A percentile compares a stretch with the other conserved stretches of the same genome.
These are phyloP conservation scores for Chaetomiaceae sp. DNA, from an alignment of 2,329 filamentous ascomycete species.

Conservation along the genomic window DNA sequence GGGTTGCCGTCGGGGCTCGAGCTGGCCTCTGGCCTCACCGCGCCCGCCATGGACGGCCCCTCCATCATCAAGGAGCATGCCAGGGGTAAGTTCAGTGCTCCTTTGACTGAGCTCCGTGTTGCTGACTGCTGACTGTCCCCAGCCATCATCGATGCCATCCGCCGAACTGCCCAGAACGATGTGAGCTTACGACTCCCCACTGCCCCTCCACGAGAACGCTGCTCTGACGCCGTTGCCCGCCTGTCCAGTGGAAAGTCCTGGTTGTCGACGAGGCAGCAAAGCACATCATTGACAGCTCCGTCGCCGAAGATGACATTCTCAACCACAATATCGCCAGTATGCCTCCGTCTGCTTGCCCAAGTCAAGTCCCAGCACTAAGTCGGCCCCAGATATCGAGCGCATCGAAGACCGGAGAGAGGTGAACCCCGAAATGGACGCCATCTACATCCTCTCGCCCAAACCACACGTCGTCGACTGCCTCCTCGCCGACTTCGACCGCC, in stretches of 20 bases:
- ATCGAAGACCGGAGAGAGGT: conserved; percentile 81
- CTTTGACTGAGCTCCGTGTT: neutral
- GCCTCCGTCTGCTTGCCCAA: conserved; percentile 18
- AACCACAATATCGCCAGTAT: conserved; percentile 93
- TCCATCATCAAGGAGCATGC: conserved; percentile 64
- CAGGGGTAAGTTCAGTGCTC: conserved; percentile 18
- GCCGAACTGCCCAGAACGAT: conserved; percentile 74
- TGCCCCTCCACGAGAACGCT: neutral
- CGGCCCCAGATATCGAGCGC: conserved; percentile 74
- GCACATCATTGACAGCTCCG: conserved; percentile 83
- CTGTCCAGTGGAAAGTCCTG: conserved; percentile 87
- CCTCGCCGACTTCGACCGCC: conserved; percentile 83
- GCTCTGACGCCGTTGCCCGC: conserved; percentile 4
- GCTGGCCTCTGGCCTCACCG: conserved; percentile 17
- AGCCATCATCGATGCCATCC: conserved; percentile 73
- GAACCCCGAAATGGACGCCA: conserved; percentile 88
- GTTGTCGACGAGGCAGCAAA: conserved; percentile 80
- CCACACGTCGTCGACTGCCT: conserved; percentile 90
- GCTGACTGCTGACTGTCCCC: conserved; percentile 8
- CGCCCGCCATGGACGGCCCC: conserved; percentile 64
- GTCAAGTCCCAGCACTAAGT: conserved; percentile 19
- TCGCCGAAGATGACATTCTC: conserved; percentile 94
- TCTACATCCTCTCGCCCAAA: conserved; percentile 85
- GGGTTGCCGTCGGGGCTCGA: neutral
- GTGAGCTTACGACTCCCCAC: conserved; percentile 45